These are phyloP conservation scores for Candida bentonensis DNA, from an alignment of 805 yeast genomes.

Conservation along the genomic window DNA sequence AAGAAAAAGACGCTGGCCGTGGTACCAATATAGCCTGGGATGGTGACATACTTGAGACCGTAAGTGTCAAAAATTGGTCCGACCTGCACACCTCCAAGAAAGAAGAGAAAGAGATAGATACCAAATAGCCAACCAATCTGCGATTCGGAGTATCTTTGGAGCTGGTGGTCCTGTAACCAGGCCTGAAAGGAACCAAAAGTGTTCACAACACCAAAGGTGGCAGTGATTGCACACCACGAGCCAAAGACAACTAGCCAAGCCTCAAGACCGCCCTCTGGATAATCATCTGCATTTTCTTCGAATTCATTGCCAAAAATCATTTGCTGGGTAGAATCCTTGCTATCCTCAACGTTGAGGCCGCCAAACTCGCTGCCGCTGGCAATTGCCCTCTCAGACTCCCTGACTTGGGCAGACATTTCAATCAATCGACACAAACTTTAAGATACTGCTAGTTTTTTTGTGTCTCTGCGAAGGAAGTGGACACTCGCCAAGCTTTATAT, in stretches of 20 bases:
- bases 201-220: slow-evolving; percentile 52
- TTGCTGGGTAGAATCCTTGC: not conserved
- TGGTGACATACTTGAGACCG: slow-evolving; percentile 35
- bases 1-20: slow-evolving; percentile 38
- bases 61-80: slow-evolving; percentile 45
- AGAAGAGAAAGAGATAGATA: slow-evolving; percentile 23
- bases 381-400: not conserved
- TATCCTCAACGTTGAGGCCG: not conserved
- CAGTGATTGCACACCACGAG: slow-evolving; percentile 41
- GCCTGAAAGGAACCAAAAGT: slow-evolving; percentile 56
- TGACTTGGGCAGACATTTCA: no score
- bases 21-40: slow-evolving; percentile 30
- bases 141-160: slow-evolving; percentile 30
- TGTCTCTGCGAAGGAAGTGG: no score
- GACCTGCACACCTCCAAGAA: slow-evolving; percentile 32
- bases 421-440: no score
- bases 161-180: slow-evolving; percentile 39
- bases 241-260: slow-evolving; percentile 46
- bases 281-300: slow-evolving; percentile 12
- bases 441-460: no score
- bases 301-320: slow-evolving; percentile 1
- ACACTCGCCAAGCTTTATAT: no score
- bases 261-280: slow-evolving; percentile 39
- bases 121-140: slow-evolving; percentile 58
- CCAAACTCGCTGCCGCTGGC: not conserved